Evolutionary conservation across 441 rosid species (phyloP), one percentile per base, ranked within the genome.

Genomic region (Iberis amara): DNA sequence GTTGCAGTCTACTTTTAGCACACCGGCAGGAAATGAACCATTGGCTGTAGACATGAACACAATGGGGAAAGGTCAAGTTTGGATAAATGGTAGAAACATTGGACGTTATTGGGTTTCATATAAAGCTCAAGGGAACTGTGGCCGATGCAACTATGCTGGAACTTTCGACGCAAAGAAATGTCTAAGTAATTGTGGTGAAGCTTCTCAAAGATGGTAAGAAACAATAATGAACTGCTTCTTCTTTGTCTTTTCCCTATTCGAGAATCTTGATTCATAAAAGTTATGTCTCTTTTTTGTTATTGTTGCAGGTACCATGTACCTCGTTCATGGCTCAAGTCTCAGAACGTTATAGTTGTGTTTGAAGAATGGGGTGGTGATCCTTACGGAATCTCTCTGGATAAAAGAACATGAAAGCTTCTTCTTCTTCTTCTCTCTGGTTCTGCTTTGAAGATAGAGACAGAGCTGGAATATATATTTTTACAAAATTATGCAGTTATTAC

Each of bases 291-390:
- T 5, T 30, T 9, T 8, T 11, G n/a, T 5, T 12, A 4, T 42
- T 52, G 9, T 59, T 44, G 47, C 70, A 78, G 83, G 83, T 81
- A 78, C 58, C 84, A 78, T 54, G 62, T 76, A 24, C 87, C 87
- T 3, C 73, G 84, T 8, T 74, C 84, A 30, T 78, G 87, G 87
- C 55, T 76, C 18, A 52, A 57, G 15, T 72, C 55, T n/a, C 77
- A 72, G 36, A 78, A 78, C 50, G 23, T 56, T 2, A 11, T 81
- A 59, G 77, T 76, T 10, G 74, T 81, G 27, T 74, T 81, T 11
- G 87, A 81, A 57, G 84, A 78, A 21, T 72, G 71, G 68, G 87
- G 87, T n/a, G 82, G 87, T 47, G 81, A 78, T 35, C 78, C 81
- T 0, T 42, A 14, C 18, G 78, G 78, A 14, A 72, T 79, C 58